Conservation (phyloP, 768 basidiomycete species). For the Kockovaella imperatae region DNA sequence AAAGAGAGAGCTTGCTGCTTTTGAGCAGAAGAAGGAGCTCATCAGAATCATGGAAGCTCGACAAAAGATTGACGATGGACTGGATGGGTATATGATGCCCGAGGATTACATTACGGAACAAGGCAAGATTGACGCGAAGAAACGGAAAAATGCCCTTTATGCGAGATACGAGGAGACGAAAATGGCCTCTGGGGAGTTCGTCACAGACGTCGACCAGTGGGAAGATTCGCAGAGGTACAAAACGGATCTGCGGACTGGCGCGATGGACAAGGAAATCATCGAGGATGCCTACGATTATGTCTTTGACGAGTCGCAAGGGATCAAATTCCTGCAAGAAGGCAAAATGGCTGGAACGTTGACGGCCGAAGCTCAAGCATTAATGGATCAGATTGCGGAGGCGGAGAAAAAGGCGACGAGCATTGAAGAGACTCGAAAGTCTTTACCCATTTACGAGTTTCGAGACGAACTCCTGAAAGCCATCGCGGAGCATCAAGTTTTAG, state of each 20-base stretch:
- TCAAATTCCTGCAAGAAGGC: constrained; percentile 82
- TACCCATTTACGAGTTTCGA: constrained; percentile 85
- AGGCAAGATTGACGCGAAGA: constrained; percentile 95
- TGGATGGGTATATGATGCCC: constrained; percentile 90
- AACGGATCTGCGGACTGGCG: constrained; percentile 82
- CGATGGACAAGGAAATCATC: constrained; percentile 75
- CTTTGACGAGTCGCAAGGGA: constrained; percentile 95
- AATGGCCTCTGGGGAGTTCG: constrained; percentile 76
- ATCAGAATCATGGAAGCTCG: constrained; percentile 87
- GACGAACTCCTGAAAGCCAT: constrained; percentile 83
- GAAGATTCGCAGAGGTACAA: constrained; percentile 83
- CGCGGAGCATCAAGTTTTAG: constrained; percentile 83
- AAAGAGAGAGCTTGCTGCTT: constrained; percentile 67
- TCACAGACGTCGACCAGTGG: constrained; percentile 97
- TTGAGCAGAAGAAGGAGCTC: constrained; percentile 86
- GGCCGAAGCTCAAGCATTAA: constrained; percentile 73
- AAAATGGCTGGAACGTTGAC: constrained; percentile 61
- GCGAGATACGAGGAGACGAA: constrained; percentile 78
- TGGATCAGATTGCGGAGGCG: constrained; percentile 82
- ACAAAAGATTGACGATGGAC: constrained; percentile 86
- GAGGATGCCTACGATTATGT: constrained; percentile 92
- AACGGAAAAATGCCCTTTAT: constrained; percentile 84
- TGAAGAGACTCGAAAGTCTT: constrained; percentile 83
- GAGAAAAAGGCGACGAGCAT: constrained; percentile 82
- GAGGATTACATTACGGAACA: constrained; percentile 98